These are phyloP conservation scores for Neurospora sp. DNA, from an alignment of 495 filamentous ascomycete species.

Conservation along the genomic window DNA sequence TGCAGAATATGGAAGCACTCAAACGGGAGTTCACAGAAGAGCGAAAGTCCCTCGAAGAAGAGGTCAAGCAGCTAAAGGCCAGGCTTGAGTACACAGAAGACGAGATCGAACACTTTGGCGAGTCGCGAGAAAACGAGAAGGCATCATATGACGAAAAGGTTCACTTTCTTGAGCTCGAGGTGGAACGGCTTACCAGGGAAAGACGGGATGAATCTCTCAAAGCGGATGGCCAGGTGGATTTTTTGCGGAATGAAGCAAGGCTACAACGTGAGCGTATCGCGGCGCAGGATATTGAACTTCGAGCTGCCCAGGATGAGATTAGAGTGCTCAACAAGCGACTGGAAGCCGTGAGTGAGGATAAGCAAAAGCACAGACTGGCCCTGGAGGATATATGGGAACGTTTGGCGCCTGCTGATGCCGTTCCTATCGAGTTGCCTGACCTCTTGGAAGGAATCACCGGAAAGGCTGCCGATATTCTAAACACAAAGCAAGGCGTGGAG, in stretches of 20 bases:
- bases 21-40: slow-evolving; percentile 83
- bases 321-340: slow-evolving; percentile 41
- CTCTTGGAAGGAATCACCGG: slow-evolving; percentile 56
- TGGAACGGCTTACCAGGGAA: slow-evolving; percentile 49
- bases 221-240: slow-evolving; percentile 43
- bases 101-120: slow-evolving; percentile 76
- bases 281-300: slow-evolving; percentile 42
- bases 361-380: slow-evolving; percentile 16
- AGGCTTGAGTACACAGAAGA: slow-evolving; percentile 83
- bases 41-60: slow-evolving; percentile 65
- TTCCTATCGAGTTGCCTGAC: slow-evolving; percentile 46
- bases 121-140: slow-evolving; percentile 69
- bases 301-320: slow-evolving; percentile 41
- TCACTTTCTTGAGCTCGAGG: slow-evolving; percentile 56
- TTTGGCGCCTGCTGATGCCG: slow-evolving; percentile 44
- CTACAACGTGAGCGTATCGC: slow-evolving; percentile 44
- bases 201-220: slow-evolving; percentile 48
- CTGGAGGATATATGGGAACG: slow-evolving; percentile 54
- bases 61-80: slow-evolving; percentile 62
- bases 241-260: slow-evolving; percentile 45
- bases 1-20: slow-evolving; percentile 87
- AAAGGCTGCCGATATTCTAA: slow-evolving; percentile 44
- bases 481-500: slow-evolving; percentile 31
- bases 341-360: slow-evolving; percentile 34
- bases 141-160: slow-evolving; percentile 56